Evolutionary conservation across 2,329 filamentous ascomycete genomes (phyloP).

Genomic region (Eurotiales sp.): DNA sequence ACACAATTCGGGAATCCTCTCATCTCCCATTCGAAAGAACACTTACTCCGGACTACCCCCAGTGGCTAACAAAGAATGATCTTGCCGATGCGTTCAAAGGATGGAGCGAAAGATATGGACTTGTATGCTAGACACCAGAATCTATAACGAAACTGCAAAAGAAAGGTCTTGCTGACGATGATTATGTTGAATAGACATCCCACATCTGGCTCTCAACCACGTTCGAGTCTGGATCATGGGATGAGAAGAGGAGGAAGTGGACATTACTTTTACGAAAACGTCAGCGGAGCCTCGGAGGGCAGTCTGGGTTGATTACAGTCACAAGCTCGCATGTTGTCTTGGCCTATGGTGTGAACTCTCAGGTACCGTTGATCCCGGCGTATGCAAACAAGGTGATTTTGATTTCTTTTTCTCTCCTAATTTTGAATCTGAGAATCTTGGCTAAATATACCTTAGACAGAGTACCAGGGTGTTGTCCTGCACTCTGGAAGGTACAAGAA

Average conservation of each 20-base stretch:
- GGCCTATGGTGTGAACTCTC: slow-evolving; percentile 28
- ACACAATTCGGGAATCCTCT: slow-evolving; percentile 18
- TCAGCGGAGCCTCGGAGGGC: background rate
- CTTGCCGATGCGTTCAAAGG: slow-evolving; percentile 20
- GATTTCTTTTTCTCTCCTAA: slow-evolving; percentile 17
- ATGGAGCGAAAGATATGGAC: slow-evolving; percentile 22
- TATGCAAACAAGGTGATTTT: slow-evolving; percentile 7
- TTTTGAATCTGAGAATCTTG: background rate
- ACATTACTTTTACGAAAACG: slow-evolving; percentile 29
- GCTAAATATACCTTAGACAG: slow-evolving; percentile 19
- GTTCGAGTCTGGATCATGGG: slow-evolving; percentile 37
- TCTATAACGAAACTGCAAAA: too few species aligned
- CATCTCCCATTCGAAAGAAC: slow-evolving; percentile 27
- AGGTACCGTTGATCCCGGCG: slow-evolving; percentile 20
- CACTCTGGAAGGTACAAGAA: slow-evolving; percentile 36
- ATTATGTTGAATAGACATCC: background rate
- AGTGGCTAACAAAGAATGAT: slow-evolving; percentile 21
- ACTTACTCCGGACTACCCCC: slow-evolving; percentile 20
- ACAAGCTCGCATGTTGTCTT: slow-evolving; percentile 29
- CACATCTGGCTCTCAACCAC: slow-evolving; percentile 38
- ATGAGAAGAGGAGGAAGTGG: slow-evolving; percentile 35
- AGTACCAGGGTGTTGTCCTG: slow-evolving; percentile 35
- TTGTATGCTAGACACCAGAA: slow-evolving; percentile 17
- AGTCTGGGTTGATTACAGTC: slow-evolving; percentile 12
- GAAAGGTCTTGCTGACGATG: background rate